Base-by-base conservation (phyloP, 2,329 filamentous ascomycete species). In the Arthrobotrys conoides region DNA sequence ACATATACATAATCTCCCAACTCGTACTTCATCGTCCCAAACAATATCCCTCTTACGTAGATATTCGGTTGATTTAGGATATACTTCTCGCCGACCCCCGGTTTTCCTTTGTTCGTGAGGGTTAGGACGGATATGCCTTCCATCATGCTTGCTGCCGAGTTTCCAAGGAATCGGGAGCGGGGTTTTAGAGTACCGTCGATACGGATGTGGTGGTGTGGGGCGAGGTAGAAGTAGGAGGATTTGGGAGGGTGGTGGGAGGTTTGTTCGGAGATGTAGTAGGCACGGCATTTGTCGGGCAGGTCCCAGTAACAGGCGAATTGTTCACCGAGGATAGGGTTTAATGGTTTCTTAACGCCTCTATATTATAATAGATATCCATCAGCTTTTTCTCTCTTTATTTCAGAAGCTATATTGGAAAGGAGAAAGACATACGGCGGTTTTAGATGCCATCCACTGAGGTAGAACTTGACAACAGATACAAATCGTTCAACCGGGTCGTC, bases 1-100 rank as follows among this genome's bases (percentile, higher is more conserved):
- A 99, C 93, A 82, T 94, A 93, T 84, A 94, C 97, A 86, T 97
- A 94, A 84, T 98, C 95, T 80, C 95, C 96, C 6, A 99, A 90
- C 86, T 99, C 96, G 85, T 98, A 99, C 85, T 97, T 98, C 96
- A 99, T 98, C 85, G 97, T 98, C 59, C 96, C 96, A 83, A 99
- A 97, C 8, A 99, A 87, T 77, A 99, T 98, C 41, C 96, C 95
- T 80, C 96, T 90, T 22, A 95, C 96, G 84, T 99, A 99, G 94
- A 99, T 99, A 86, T 99, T 99, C 18, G 96, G 96, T 83, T 99
- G 96, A 3, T 96, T 98, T 66, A 98, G 86, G 83, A 96, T 93
- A 16, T 97, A 98, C 91, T 91, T 88, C 86, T 99, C 96, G 75
- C 92, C 92, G 80, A 87, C 88, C 59, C 88, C 86, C 33, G 86